Evolutionary conservation across 1,139 yeast species (phyloP).

Genomic region (Saccharomyces pastorianus): DNA sequence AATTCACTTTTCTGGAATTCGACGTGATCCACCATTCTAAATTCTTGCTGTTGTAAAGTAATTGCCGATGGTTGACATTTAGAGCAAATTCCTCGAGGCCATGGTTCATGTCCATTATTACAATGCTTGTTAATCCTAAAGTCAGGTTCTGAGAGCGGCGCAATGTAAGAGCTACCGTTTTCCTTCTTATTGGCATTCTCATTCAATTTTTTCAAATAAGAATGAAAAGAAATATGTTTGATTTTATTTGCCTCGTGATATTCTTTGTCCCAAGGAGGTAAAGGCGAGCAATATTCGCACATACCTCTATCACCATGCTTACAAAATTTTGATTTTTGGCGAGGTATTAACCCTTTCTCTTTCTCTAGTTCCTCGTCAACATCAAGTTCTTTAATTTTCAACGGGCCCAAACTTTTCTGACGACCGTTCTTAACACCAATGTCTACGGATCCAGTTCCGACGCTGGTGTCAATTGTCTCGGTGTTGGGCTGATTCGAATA

Average conservation of each 20-base stretch:
- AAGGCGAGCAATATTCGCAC: constrained; percentile 95
- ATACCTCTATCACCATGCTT: constrained; percentile 88
- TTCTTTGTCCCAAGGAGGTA: constrained; percentile 87
- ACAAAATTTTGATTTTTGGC: constrained; percentile 60
- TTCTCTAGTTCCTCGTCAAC: constrained; percentile 65
- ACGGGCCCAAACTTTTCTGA: constrained; percentile 12
- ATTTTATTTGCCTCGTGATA: constrained; percentile 70
- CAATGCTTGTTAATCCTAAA: constrained; percentile 59
- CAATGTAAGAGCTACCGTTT: constrained; percentile 60
- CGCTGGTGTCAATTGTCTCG: not conserved
- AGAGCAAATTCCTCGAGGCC: constrained; percentile 94
- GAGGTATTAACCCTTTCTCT: constrained; percentile 62
- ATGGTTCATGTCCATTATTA: constrained; percentile 76
- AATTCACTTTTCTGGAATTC: constrained; percentile 72
- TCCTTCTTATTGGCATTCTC: constrained; percentile 59
- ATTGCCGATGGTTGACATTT: constrained; percentile 96
- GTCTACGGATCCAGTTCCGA: constrained; percentile 5
- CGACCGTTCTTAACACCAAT: constrained; percentile 1
- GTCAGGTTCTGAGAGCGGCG: constrained; percentile 70
- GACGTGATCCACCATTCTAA: constrained; percentile 95
- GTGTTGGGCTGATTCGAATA: constrained; percentile 32
- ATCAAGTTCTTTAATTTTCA: constrained; percentile 38
- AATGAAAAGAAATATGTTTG: constrained; percentile 84
- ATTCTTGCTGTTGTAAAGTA: constrained; percentile 80
- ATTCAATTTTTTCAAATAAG: constrained; percentile 67